Percentiles rank a stretch among this genome's conserved stretches.
These are phyloP conservation scores for Handroanthus guayacan DNA, from an alignment of 257 asterid genomes.

Conservation along the genomic window DNA sequence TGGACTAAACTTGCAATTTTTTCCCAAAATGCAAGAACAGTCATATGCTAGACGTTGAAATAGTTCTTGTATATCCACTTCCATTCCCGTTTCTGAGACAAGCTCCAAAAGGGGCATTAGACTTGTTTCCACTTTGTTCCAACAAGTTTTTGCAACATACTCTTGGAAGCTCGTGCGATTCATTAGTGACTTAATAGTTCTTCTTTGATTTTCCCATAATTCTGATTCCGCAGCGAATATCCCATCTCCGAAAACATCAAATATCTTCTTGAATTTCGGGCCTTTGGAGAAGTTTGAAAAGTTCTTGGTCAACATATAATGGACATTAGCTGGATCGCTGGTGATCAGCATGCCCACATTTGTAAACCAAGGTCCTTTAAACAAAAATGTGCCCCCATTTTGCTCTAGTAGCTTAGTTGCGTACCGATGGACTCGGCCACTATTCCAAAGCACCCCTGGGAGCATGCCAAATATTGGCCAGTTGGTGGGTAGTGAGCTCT, in stretches of 20 bases:
- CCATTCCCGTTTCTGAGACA: no score
- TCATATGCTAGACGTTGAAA: no score
- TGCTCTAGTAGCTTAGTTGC: not conserved
- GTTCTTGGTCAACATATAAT: slow-evolving; percentile 38
- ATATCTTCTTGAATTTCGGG: no score
- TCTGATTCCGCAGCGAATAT: no score
- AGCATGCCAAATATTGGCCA: slow-evolving; percentile 51
- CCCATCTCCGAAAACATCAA: no score
- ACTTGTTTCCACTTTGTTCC: slow-evolving; percentile 3
- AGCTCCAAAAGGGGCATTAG: no score
- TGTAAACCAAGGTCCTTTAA: slow-evolving; percentile 43
- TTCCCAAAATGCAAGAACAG: no score
- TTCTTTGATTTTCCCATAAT: no score
- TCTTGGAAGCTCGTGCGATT: slow-evolving; percentile 26
- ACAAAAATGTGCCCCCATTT: not conserved
- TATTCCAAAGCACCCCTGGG: slow-evolving; percentile 26
- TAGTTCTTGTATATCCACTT: no score
- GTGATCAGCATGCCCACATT: slow-evolving; percentile 45
- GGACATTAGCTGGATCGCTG: slow-evolving; percentile 46
- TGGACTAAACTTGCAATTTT: no score
- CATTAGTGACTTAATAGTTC: not conserved
- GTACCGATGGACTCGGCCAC: slow-evolving; percentile 30
- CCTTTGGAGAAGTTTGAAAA: no score
- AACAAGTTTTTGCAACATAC: not conserved
- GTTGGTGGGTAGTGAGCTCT: slow-evolving; percentile 22